phyloP scores from a whole-genome alignment of 371 early-diverging fungal species.

The Apophysomyces trapeziformis region DNA sequence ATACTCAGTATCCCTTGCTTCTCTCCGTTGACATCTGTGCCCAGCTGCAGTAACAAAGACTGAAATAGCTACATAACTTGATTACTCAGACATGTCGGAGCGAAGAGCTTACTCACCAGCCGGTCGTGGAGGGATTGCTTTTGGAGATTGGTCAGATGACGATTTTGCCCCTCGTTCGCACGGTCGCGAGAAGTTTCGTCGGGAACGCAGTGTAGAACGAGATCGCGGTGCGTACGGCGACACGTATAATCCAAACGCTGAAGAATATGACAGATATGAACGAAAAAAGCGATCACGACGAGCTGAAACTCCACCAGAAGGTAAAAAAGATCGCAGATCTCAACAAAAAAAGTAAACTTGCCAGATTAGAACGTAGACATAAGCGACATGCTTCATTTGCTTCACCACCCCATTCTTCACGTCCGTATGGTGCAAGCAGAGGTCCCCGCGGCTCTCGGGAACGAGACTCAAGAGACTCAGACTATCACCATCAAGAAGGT shows the following conservation, averaged over 20 bases:
- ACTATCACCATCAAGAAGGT: slow-evolving; percentile 50
- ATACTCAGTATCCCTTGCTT: slow-evolving; percentile 1
- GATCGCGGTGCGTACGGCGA: slow-evolving; percentile 55
- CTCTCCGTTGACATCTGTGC: slow-evolving; percentile 9
- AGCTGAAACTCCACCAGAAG: slow-evolving; percentile 55
- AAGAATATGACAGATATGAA: slow-evolving; percentile 58
- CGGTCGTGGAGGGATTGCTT: slow-evolving; percentile 27
- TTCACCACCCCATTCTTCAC: slow-evolving; percentile 29
- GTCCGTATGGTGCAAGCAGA: slow-evolving; percentile 16
- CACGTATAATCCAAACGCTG: slow-evolving; percentile 44
- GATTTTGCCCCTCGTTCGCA: slow-evolving; percentile 52
- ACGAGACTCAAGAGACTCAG: slow-evolving; percentile 27
- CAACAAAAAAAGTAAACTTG: background rate
- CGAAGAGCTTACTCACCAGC: slow-evolving; percentile 30
- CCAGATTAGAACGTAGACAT: slow-evolving; percentile 51
- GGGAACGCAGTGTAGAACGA: slow-evolving; percentile 73
- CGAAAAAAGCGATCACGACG: slow-evolving; percentile 47
- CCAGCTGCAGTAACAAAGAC: slow-evolving; percentile 11
- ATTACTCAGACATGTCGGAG: slow-evolving; percentile 25
- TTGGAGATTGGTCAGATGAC: slow-evolving; percentile 61
- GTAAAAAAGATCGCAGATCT: slow-evolving; percentile 24
- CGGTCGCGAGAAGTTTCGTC: slow-evolving; percentile 72
- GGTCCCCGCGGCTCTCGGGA: slow-evolving; percentile 10
- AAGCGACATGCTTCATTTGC: slow-evolving; percentile 59
- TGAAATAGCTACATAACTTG: slow-evolving; percentile 12